phyloP scores from a whole-genome alignment of 2,329 filamentous ascomycete genomes.

The Botrytis elliptica region DNA sequence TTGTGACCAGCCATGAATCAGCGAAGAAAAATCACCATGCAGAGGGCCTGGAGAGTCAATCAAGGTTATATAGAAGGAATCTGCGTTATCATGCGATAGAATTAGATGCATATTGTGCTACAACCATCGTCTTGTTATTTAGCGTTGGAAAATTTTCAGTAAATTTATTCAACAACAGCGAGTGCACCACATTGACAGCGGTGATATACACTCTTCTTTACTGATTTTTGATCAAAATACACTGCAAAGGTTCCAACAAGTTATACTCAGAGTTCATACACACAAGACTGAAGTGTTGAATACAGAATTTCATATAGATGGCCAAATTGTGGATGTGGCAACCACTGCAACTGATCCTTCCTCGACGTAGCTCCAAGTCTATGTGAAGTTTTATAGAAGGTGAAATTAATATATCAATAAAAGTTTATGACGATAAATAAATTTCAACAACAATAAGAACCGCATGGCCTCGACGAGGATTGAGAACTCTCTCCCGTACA shows the following conservation, averaged over 20 bases:
- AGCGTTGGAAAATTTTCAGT: background rate
- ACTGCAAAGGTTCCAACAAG: too few relatives aligned
- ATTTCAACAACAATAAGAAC: background rate
- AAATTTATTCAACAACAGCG: rapidly evolving
- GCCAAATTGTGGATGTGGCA: too few relatives aligned
- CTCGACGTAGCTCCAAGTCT: too few relatives aligned
- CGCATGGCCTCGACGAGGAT: background rate
- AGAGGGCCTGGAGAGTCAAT: background rate
- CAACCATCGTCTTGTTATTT: background rate
- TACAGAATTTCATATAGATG: too few relatives aligned
- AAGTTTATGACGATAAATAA: rapidly evolving
- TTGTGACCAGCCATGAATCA: too few relatives aligned
- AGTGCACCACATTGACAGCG: background rate
- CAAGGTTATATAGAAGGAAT: background rate
- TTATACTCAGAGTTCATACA: too few relatives aligned
- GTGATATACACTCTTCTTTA: background rate
- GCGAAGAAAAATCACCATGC: too few relatives aligned
- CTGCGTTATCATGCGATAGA: background rate
- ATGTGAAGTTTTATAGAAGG: too few relatives aligned
- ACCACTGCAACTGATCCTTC: too few relatives aligned
- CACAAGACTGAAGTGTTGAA: too few relatives aligned
- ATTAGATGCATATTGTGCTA: background rate
- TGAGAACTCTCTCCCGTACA: background rate
- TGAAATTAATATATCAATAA: too few relatives aligned
- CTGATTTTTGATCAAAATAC: too few relatives aligned